Conservation (phyloP, 2,329 filamentous ascomycete genomes). For the Falciphora oryzae region DNA sequence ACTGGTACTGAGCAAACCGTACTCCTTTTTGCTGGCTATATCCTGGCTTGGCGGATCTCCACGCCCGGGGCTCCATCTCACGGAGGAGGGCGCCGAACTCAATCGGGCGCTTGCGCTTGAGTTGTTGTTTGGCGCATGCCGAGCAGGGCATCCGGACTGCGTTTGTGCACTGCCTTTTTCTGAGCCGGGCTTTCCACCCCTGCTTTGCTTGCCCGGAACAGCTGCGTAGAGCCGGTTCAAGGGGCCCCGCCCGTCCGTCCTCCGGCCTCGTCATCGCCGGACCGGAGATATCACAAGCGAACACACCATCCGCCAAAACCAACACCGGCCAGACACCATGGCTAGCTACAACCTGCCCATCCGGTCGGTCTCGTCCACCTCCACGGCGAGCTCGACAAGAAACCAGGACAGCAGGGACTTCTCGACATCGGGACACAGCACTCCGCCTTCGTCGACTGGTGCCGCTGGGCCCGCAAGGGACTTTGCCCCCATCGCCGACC, state of each 20-base stretch:
- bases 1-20: too few relatives aligned
- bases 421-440: slow-evolving; percentile 48
- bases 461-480: slow-evolving; percentile 50
- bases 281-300: neutral
- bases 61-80: neutral
- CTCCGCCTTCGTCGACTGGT: slow-evolving; percentile 46
- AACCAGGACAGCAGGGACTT: slow-evolving; percentile 52
- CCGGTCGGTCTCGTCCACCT: slow-evolving; percentile 23
- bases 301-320: neutral
- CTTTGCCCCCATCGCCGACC: slow-evolving; percentile 48
- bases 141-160: neutral
- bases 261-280: neutral
- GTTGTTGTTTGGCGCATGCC: neutral
- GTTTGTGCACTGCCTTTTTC: neutral
- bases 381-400: slow-evolving; percentile 30
- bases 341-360: slow-evolving; percentile 37
- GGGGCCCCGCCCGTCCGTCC: neutral
- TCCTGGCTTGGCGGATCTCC: too few relatives aligned
- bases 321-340: neutral
- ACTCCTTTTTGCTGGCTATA: too few relatives aligned
- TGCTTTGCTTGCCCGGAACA: too few relatives aligned
- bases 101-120: neutral
- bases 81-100: neutral
- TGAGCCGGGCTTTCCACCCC: neutral
- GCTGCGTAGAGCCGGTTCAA: neutral